Evolutionary conservation across 2,329 filamentous ascomycete genomes (phyloP), one percentile per base, ranked within the genome.

Genomic region (Penicillium sp.): DNA sequence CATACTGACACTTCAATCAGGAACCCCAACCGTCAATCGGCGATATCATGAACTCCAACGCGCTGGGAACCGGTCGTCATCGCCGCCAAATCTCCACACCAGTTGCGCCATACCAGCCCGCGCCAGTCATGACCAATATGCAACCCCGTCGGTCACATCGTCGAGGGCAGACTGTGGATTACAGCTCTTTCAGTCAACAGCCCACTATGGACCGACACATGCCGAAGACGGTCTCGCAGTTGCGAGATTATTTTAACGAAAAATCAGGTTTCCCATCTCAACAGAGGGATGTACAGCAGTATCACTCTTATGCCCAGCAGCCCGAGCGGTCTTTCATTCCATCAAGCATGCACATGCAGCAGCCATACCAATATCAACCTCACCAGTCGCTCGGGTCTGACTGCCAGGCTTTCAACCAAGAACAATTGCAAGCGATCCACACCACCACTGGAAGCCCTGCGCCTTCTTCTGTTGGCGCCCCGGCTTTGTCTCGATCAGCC

Each of bases 11-110:
- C 66, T 67, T 71, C 73, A 77, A 83, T n/a, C 84, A 85, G 84
- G 84, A 84, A 84, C 52, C 52, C 56, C 55, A 53, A 42, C 57
- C 56, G 54, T 61, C 62, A 61, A 60, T 47, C 52, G 57, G 63
- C 63, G 59, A 55, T 54, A 55, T 62, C 61, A 58, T 59, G 57
- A 56, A 57, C 40, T 48, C 51, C 55, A 55, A 56, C 38, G 58
- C 56, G 52, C 54, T 56, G 53, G 54, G 83, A 71, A 81, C 83
- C 70, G 81, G 81, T 74, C 79, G 82, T 72, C 88, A 95, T 75
- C 81, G 87, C 70, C 85, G 89, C 74, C 88, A 95, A 76, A 84
- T 87, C 65, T 95, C 89, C 64, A 91, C 87, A 66, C 87, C 87
- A 57, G 81, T 79, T 71, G 43, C 48, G 13, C 80, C 79, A 69